A percentile compares a stretch with the other conserved stretches of the same genome.
Evolutionary conservation across 805 yeast genomes (phyloP).

Genomic region (Candida wancherniae): DNA sequence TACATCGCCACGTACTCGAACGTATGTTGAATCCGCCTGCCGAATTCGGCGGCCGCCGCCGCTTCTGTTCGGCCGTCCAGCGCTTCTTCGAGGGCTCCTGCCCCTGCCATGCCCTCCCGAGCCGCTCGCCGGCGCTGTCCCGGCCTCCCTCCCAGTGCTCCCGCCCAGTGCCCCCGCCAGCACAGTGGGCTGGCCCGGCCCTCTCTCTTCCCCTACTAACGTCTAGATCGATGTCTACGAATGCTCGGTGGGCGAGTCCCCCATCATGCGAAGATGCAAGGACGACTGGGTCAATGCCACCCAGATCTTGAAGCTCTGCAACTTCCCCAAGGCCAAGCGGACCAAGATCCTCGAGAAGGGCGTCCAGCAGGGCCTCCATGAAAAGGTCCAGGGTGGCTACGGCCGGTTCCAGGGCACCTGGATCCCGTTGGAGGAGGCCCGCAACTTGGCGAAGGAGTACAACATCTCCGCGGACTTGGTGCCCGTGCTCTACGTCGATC

Average conservation of each 20-base stretch:
- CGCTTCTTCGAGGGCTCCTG: too few species aligned
- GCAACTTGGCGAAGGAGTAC: conserved; percentile 35
- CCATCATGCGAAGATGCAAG: conserved; percentile 82
- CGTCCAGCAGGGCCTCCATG: conserved; percentile 86
- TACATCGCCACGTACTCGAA: conserved; percentile 43
- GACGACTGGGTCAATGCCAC: conserved; percentile 99
- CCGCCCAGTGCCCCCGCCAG: too few species aligned
- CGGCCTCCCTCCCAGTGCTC: too few species aligned
- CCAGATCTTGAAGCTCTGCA: conserved; percentile 88
- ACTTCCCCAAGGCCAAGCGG: conserved; percentile 89
- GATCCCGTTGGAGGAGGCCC: conserved; percentile 82
- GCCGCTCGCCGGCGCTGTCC: too few species aligned
- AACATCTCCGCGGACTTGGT: conserved; percentile 37
- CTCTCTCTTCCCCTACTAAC: conserved; percentile 4
- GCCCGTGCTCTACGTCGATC: conserved; percentile 38
- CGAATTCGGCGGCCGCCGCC: too few species aligned
- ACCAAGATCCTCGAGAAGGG: conserved; percentile 89
- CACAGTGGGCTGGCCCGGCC: too few species aligned
- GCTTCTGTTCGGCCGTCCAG: too few species aligned
- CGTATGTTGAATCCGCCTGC: too few species aligned
- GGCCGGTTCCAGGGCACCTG: conserved; percentile 97
- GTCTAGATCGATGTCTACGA: conserved; percentile 62
- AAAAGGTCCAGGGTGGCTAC: conserved; percentile 95
- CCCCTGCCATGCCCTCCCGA: too few species aligned
- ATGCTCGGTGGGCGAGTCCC: conserved; percentile 58